Percentiles rank a stretch among this genome's conserved stretches.
Evolutionary conservation across 306 rosid genomes (phyloP).

Genomic region (Cicer chorassanicum): DNA sequence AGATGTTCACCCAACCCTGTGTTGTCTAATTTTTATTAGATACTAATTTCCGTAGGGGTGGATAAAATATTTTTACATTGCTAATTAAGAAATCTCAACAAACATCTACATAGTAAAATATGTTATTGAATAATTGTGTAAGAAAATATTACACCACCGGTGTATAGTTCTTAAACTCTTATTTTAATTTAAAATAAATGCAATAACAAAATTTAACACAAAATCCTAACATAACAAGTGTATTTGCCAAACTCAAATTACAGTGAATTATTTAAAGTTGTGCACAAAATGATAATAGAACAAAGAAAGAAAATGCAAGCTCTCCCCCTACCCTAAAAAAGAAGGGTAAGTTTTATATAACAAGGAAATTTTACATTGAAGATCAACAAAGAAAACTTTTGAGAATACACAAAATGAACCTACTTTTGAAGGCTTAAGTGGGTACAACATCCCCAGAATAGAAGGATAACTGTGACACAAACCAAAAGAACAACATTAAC

Average conservation of each 20-base stretch:
- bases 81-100: no score
- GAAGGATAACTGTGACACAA: constrained; percentile 55
- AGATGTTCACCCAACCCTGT: no score
- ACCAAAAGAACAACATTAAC: constrained; percentile 60
- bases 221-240: constrained; percentile 7
- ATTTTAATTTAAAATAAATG: neutral
- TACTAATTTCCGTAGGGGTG: no score
- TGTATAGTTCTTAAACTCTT: no score
- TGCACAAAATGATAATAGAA: constrained; percentile 42
- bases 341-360: constrained; percentile 45
- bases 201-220: neutral
- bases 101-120: no score
- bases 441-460: constrained; percentile 69
- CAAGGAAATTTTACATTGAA: constrained; percentile 49
- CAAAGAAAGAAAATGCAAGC: constrained; percentile 42
- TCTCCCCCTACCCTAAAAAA: constrained; percentile 38
- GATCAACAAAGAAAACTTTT: constrained; percentile 41
- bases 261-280: constrained; percentile 25
- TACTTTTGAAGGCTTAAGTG: constrained; percentile 56
- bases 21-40: no score
- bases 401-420: constrained; percentile 52
- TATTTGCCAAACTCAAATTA: constrained; percentile 39
- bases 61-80: no score
- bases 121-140: no score
- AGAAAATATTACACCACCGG: no score